These are phyloP conservation scores for Periconia macrospinosa DNA, from an alignment of 2,329 filamentous ascomycete genomes.

Conservation along the genomic window DNA sequence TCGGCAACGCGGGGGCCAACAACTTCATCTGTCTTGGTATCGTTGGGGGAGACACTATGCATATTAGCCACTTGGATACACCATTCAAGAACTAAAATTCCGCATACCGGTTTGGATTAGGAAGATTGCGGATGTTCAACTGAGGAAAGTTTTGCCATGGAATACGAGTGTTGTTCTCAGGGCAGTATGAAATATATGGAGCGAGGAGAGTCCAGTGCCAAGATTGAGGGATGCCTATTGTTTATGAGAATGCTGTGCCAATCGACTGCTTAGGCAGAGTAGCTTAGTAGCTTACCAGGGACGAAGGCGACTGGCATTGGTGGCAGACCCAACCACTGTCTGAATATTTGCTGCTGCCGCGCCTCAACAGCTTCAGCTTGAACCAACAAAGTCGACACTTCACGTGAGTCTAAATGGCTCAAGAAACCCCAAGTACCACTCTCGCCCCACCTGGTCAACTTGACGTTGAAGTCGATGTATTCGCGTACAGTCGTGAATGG, in stretches of 20 bases:
- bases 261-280: too few relatives aligned
- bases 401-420: slow-evolving; percentile 73
- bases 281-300: slow-evolving; percentile 57
- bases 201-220: slow-evolving; percentile 84
- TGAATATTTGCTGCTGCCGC: slow-evolving; percentile 82
- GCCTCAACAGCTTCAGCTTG: slow-evolving; percentile 79
- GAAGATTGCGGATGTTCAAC: slow-evolving; percentile 72
- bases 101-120: slow-evolving; percentile 64
- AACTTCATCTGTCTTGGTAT: slow-evolving; percentile 66
- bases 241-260: too few relatives aligned
- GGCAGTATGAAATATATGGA: slow-evolving; percentile 79
- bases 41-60: slow-evolving; percentile 65
- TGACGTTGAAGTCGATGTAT: slow-evolving; percentile 82
- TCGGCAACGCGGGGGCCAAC: slow-evolving; percentile 60
- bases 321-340: slow-evolving; percentile 77
- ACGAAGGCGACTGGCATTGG: slow-evolving; percentile 85
- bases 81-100: slow-evolving; percentile 56
- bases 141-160: slow-evolving; percentile 83
- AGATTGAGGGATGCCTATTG: slow-evolving; percentile 73
- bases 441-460: slow-evolving; percentile 80
- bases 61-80: slow-evolving; percentile 80
- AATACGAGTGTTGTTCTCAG: slow-evolving; percentile 70
- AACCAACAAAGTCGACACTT: slow-evolving; percentile 71
- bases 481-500: slow-evolving; percentile 74
- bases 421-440: slow-evolving; percentile 81